phyloP scores from a whole-genome alignment of 1,284 basidiomycete species.

The Termitomyces sp. region DNA sequence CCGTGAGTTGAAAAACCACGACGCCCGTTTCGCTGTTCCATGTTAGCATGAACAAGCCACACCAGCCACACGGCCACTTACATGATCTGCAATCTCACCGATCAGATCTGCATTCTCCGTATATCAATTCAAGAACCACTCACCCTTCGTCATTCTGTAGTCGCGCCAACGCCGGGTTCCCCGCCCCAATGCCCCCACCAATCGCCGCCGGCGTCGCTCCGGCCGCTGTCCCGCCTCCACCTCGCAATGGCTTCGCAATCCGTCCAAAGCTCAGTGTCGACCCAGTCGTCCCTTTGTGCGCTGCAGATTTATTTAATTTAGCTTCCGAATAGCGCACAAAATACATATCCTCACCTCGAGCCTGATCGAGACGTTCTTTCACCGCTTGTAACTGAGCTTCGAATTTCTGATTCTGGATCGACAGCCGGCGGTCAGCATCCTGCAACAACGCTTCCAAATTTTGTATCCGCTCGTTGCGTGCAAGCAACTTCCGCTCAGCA shows the following conservation, averaged over 20 bases:
- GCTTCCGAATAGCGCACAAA: constrained; percentile 12
- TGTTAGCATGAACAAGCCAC: constrained; percentile 13
- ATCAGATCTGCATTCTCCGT: constrained; percentile 20
- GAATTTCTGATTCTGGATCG: constrained; percentile 92
- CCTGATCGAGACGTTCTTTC: constrained; percentile 87
- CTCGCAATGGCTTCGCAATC: constrained; percentile 94
- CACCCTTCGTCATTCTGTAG: constrained; percentile 81
- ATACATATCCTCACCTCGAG: constrained; percentile 68
- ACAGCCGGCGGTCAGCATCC: constrained; percentile 89
- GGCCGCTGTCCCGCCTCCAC: constrained; percentile 67
- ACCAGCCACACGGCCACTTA: constrained; percentile 19
- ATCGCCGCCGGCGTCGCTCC: constrained; percentile 39
- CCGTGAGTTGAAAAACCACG: constrained; percentile 79
- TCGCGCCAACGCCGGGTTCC: constrained; percentile 56
- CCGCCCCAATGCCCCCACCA: constrained; percentile 38
- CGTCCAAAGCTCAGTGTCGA: constrained; percentile 82
- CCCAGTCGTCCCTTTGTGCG: constrained; percentile 69
- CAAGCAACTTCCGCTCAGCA: constrained; percentile 92
- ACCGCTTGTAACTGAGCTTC: constrained; percentile 89
- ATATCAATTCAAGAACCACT: constrained; percentile 34
- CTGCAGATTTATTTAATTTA: constrained; percentile 41
- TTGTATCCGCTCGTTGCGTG: constrained; percentile 96
- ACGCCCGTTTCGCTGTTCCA: constrained; percentile 72
- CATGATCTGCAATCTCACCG: constrained; percentile 33
- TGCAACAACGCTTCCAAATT: constrained; percentile 89